Base-by-base conservation (phyloP, 371 early-diverging fungal species). In the Sporodiniella umbellata region DNA sequence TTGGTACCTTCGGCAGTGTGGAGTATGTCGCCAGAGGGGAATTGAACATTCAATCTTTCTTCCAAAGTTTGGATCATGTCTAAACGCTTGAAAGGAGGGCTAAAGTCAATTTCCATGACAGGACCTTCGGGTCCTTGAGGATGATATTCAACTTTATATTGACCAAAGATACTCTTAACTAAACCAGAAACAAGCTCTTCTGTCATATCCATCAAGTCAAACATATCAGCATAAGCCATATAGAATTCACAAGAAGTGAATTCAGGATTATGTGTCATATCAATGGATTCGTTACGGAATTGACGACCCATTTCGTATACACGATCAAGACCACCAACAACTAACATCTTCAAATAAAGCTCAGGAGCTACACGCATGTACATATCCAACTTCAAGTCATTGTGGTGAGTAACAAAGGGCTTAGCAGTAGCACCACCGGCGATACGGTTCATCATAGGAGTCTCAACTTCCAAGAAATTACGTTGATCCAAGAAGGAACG, bases 391-490 rank as follows among this genome's bases (percentile, higher is more conserved):
- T 98, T 95, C 57, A 99, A 84, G 61, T 99, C 99, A 72, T 99
- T 99, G 85, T 99, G 99, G 70, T 98, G 95, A 33, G 99, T 99
- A 62, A 93, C 78, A 72, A 99, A 99, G 17, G 99, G 99, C 83
- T 96, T 99, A 58, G 99, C 99, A 35, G 99, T 95, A 49, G 99
- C 99, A 58, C 99, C 99, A 57, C 99, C 99, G 39, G 99, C 96
- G 74, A 97, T 95, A 83, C 89, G 86, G 86, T 95, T 96, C 97
- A 99, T 95, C 95, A 99, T 99, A 45, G 99, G 99, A n/a, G 99
- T 99, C 71, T 99, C 99, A 49, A 99, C 99, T 78, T 99, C 99
- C 44, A 99, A 70, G 85, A 99, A 99, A 38, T 92, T 93, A 45
- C 84, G 86, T 52, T 84, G 72, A 68, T 99, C 95, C 51, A 99